Base-by-base conservation (phyloP, 352 stramenopile genomes). In the Globisporangium viniferum region DNA sequence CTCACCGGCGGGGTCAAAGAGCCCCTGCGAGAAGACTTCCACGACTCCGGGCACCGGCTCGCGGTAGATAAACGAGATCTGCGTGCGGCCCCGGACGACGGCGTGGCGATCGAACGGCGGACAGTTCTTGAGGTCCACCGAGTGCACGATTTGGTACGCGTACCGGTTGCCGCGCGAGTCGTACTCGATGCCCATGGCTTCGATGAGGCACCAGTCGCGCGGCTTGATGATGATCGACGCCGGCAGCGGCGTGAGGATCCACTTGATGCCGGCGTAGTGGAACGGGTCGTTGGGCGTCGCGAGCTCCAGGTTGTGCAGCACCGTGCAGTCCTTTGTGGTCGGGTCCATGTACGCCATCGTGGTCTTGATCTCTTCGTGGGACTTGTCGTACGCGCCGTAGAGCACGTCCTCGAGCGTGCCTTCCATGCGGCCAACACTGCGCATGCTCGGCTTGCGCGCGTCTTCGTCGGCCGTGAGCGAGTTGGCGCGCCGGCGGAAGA, bases 321-420 rank as follows among this genome's bases (percentile, higher is more conserved):
- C 46, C 7, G 74, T 71, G 36, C 70, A 82, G 63, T 86, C 80
- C 5, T 51, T 76, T 7, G 51, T 70, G 18, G 55, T 63, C 46
- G 67, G 53, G 49, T 81, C 67, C 41, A 73, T 59, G 53, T 65
- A 84, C 33, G 67, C 60, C 56, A 78, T 75, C 3, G 70, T 78
- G 10, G 79, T 74, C 54, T 82, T 71, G 49, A 74, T 65, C 33
- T 82, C 76, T 1, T 80, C 73, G 60, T 81, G 63, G 10, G 68
- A 76, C 10, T 67, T 70, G 60, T 72, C 75, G 71, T 83, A 74
- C 46, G 61, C 64, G 2, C 80, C 81, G 63, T 82, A 87, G 24
- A 89, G 29, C 41, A 86, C 39, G 59, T 84, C 72, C 41, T 88
- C 76, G 31, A 89, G 72, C n/a, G 79, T 71, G 14, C 81, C 81